A percentile compares a stretch with the other conserved stretches of the same genome.
Conservation (phyloP, 1,284 basidiomycete species). For the Leccinum proximum region DNA sequence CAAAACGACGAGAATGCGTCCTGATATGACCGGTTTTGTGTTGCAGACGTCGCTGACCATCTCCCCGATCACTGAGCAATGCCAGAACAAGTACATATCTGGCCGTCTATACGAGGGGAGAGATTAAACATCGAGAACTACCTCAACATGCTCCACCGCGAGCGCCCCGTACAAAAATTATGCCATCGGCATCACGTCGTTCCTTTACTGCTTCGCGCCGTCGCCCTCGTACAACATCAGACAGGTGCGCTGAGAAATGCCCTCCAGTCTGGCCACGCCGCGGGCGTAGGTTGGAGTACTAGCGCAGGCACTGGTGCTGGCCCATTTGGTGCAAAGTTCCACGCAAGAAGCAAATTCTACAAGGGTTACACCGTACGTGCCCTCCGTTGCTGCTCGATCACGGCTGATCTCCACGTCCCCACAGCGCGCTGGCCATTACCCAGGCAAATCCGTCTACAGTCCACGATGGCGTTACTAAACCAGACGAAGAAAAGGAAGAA, state of each 20-base stretch:
- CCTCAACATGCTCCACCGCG: too few relatives aligned
- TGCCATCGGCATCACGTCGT: too few relatives aligned
- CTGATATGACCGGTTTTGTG: too few relatives aligned
- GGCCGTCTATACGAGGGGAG: too few relatives aligned
- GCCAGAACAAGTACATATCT: too few relatives aligned
- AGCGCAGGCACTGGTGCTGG: constrained; percentile 51
- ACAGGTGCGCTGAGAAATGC: constrained; percentile 68
- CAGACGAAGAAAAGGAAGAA: constrained; percentile 61
- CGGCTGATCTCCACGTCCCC: not conserved
- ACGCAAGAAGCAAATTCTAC: constrained; percentile 66
- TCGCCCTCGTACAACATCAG: constrained; percentile 69
- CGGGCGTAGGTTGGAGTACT: constrained; percentile 48
- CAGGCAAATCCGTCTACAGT: constrained; percentile 63
- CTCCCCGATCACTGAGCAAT: too few relatives aligned
- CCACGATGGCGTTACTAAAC: constrained; percentile 40
- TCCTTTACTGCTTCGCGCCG: constrained; percentile 44
- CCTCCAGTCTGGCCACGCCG: constrained; percentile 46
- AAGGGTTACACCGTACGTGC: constrained; percentile 49
- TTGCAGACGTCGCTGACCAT: too few relatives aligned
- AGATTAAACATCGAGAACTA: too few relatives aligned
- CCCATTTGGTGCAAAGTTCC: constrained; percentile 64
- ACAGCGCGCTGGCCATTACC: constrained; percentile 63
- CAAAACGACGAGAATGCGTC: too few relatives aligned
- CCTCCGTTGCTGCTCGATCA: not conserved
- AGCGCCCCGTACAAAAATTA: too few relatives aligned